These are phyloP conservation scores for Prunus padus DNA, from an alignment of 306 rosid genomes.

Conservation along the genomic window DNA sequence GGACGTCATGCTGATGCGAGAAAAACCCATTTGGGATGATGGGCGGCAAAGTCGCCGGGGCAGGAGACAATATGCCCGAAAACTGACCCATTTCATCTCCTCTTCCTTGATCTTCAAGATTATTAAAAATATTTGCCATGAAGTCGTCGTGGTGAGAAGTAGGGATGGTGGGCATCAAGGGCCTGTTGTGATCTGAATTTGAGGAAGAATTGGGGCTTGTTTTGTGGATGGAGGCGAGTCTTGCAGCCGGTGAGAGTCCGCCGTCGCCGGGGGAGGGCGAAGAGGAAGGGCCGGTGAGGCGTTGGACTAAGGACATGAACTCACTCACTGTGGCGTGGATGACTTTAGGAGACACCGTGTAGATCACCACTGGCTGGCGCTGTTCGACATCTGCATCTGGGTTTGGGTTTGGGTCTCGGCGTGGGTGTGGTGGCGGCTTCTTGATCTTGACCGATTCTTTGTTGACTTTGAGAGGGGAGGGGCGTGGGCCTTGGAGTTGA, in stretches of 20 bases:
- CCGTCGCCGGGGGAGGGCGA: conserved; percentile 48
- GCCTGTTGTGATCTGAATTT: background rate
- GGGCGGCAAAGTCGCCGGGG: conserved; percentile 60
- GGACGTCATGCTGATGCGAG: conserved; percentile 20
- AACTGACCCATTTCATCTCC: conserved; percentile 56
- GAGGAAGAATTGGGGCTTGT: conserved; percentile 63
- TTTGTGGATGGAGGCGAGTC: conserved; percentile 77
- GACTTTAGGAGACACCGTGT: conserved; percentile 84
- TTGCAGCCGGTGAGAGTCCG: conserved; percentile 84
- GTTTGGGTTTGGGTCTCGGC: conserved; percentile 32
- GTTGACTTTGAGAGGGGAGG: conserved; percentile 70
- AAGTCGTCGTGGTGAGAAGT: conserved; percentile 23
- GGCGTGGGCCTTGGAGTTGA: conserved; percentile 80
- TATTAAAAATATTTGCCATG: conserved; percentile 21
- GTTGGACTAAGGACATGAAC: conserved; percentile 88
- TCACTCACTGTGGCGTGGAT: conserved; percentile 55
- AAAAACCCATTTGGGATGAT: conserved; percentile 64
- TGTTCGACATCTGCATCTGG: conserved; percentile 14
- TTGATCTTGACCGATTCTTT: conserved; percentile 71
- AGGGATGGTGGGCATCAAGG: background rate
- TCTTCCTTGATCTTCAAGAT: conserved; percentile 31
- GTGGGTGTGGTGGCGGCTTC: conserved; percentile 66
- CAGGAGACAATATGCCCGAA: conserved; percentile 77
- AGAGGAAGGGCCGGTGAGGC: conserved; percentile 80
- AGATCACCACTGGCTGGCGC: conserved; percentile 60